Percentiles rank a stretch among this genome's conserved stretches.
Evolutionary conservation across 495 filamentous ascomycete genomes (phyloP).

Genomic region (Tuber borchii): DNA sequence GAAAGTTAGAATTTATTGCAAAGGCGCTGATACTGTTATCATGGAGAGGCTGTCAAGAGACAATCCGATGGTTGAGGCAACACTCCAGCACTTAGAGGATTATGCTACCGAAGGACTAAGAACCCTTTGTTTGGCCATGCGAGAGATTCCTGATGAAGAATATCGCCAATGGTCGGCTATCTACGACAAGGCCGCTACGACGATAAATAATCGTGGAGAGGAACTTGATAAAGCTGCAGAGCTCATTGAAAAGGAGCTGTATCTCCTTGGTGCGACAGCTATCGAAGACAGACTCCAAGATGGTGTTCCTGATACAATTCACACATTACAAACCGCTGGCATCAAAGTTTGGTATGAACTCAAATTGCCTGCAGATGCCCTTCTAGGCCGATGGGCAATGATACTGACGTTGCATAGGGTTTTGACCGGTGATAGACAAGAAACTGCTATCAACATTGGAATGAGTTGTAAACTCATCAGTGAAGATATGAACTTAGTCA

Average conservation of each 20-base stretch:
- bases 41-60: slow-evolving; percentile 68
- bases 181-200: slow-evolving; percentile 83
- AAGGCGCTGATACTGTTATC: slow-evolving; percentile 97
- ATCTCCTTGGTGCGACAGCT: slow-evolving; percentile 87
- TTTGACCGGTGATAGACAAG: slow-evolving; percentile 92
- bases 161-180: slow-evolving; percentile 82
- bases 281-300: slow-evolving; percentile 97
- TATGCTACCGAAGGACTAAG: slow-evolving; percentile 95
- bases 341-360: slow-evolving; percentile 79
- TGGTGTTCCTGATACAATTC: slow-evolving; percentile 96
- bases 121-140: slow-evolving; percentile 91
- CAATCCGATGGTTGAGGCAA: slow-evolving; percentile 79
- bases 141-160: slow-evolving; percentile 85
- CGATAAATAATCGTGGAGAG: slow-evolving; percentile 83
- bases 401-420: slow-evolving; percentile 47
- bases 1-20: slow-evolving; percentile 85
- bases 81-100: slow-evolving; percentile 89
- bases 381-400: not conserved
- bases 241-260: slow-evolving; percentile 85
- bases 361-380: not conserved
- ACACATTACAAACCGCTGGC: slow-evolving; percentile 90
- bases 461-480: slow-evolving; percentile 99
- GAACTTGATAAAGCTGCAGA: slow-evolving; percentile 97
- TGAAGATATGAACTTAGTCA: slow-evolving; percentile 96
- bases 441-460: slow-evolving; percentile 99